Conservation (phyloP, 805 yeast species). For the Spathaspora hagerdaliae region DNA sequence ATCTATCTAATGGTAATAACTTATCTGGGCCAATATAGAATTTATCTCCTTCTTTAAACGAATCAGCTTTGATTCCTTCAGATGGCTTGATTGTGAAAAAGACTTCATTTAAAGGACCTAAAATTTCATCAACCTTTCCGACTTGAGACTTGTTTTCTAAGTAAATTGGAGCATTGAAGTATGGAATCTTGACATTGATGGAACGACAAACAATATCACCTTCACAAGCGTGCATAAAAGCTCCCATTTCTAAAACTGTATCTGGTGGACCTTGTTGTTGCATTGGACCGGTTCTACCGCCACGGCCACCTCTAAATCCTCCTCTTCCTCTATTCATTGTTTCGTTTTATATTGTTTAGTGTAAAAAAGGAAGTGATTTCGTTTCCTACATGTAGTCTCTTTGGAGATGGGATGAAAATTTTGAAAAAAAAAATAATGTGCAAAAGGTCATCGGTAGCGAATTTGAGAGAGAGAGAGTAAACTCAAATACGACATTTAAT, state of each 20-base stretch:
- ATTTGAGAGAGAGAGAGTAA: not conserved
- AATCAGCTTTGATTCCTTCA: conserved; percentile 92
- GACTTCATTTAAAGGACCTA: conserved; percentile 98
- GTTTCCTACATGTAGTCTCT: too few relatives aligned
- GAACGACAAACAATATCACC: conserved; percentile 97
- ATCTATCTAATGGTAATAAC: conserved; percentile 91
- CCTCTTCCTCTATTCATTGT: conserved; percentile 70
- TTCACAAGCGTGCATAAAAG: conserved; percentile 88
- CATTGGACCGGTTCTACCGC: conserved; percentile 68
- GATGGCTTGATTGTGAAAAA: conserved; percentile 93
- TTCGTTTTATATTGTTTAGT: not conserved
- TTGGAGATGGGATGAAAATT: not conserved
- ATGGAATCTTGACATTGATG: conserved; percentile 90
- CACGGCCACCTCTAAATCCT: conserved; percentile 63
- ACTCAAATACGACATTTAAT: too few relatives aligned
- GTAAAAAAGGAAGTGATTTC: too few relatives aligned
- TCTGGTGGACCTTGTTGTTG: conserved; percentile 92
- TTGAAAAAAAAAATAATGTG: not conserved
- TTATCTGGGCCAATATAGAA: conserved; percentile 95
- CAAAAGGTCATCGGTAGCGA: not conserved
- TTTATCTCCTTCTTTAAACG: conserved; percentile 94
- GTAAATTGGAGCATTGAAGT: conserved; percentile 97
- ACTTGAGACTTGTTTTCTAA: conserved; percentile 93
- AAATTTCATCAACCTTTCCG: conserved; percentile 96
- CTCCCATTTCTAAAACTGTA: conserved; percentile 89